Evolutionary conservation across 179 eudicot genomes (phyloP), one percentile per base, ranked within the genome.

Genomic region (Spergularia azorica): DNA sequence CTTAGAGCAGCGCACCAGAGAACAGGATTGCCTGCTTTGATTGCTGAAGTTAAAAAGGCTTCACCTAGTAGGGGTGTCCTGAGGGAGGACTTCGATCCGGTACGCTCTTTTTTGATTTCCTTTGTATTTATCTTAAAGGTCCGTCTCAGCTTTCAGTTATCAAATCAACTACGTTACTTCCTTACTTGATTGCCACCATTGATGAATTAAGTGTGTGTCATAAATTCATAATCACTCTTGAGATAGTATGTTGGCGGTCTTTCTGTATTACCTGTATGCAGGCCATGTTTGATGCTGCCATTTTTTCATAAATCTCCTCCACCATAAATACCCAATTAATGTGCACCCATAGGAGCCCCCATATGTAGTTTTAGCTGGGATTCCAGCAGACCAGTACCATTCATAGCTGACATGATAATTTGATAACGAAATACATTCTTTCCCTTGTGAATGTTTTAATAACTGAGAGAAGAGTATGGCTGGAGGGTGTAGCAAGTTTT

Each of bases 41-140:
- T 95, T 82, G 99, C 99, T 14, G 99, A 95, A 87, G 99, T 95
- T 81, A 95, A 95, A 83, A 95, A 95, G 85, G 99, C 98, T 84
- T 95, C 99, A 64, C 99, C 99, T 18, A 93, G 97, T 85, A 89
- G 91, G 85, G 99, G 99, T 78, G 87, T 95, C 67, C 59, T 95
- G 60, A 88, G 97, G 84, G 99, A 93, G 83, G 88, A 94, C 82
- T 95, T 95, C 79, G 64, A 93, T 85, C 98, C 99, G 60, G 99
- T 95, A 89, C 78, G 78, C 72, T 18, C 78, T 74, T 55, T 46
- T 13, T 67, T 41, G n/a, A n/a, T 63, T 59, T 16, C 18, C 56
- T 8, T 50, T 46, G 51, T n/a, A 8, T 10, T 11, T 15, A 17
- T 4, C 56, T 16, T 20, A 26, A 62, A 50, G 14, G 36, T 61